phyloP scores from a whole-genome alignment of 2,329 filamentous ascomycete genomes.

The Sclerotinia subarctica region DNA sequence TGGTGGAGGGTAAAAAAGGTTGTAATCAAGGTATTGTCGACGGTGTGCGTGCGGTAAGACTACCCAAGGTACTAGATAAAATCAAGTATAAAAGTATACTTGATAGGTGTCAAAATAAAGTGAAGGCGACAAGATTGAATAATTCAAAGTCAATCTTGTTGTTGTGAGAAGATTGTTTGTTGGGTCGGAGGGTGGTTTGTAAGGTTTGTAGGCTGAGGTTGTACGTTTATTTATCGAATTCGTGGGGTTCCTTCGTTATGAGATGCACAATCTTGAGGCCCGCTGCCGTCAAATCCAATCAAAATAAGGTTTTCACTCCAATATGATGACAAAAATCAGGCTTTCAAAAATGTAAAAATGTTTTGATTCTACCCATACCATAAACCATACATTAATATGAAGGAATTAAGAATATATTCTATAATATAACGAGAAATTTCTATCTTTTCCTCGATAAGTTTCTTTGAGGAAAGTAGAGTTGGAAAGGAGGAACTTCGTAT shows the following conservation, averaged over 20 bases:
- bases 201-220: conserved; percentile 14
- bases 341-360: background rate
- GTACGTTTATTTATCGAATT: conserved; percentile 18
- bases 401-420: background rate
- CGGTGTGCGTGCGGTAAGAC: conserved; percentile 18
- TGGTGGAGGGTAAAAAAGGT: conserved; percentile 11
- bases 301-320: conserved; percentile 4
- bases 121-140: conserved; percentile 11
- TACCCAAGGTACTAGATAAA: background rate
- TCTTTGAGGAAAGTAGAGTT: background rate
- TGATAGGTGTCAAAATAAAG: background rate
- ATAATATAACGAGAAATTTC: background rate
- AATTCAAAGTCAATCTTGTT: background rate
- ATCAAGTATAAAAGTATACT: conserved; percentile 1
- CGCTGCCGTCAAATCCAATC: background rate
- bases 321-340: conserved; percentile 8
- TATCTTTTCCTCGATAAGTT: background rate
- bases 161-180: background rate
- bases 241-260: conserved; percentile 16
- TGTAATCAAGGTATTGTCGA: conserved; percentile 19
- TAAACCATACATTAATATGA: background rate
- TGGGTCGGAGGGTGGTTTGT: background rate
- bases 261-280: conserved; percentile 9
- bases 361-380: background rate
- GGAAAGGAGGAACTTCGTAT: background rate